Conservation (phyloP, 768 basidiomycete genomes). For the Lactarius sp. region DNA sequence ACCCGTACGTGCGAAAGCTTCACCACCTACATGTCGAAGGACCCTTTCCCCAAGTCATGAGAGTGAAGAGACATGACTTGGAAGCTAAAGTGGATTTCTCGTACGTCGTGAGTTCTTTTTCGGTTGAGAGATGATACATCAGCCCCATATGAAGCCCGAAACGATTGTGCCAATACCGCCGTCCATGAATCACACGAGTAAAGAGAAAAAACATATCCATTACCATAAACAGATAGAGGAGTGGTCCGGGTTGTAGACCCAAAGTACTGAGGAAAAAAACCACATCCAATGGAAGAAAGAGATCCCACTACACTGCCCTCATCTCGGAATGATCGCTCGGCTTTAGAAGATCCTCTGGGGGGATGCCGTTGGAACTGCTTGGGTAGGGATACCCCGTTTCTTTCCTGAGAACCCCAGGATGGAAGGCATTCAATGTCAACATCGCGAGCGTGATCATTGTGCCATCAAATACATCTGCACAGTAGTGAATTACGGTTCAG, state of each 20-base stretch:
- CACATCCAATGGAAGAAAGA: background rate
- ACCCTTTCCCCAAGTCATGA: too few relatives aligned
- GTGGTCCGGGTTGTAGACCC: background rate
- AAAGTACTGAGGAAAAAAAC: background rate
- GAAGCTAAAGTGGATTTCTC: background rate
- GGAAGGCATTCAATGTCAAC: conserved; percentile 18
- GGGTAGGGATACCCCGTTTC: background rate
- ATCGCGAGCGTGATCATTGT: conserved; percentile 20
- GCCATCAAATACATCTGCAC: conserved; percentile 20
- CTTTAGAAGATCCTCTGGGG: background rate
- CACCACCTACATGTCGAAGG: too few relatives aligned
- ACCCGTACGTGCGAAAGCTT: too few relatives aligned
- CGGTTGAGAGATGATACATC: too few relatives aligned
- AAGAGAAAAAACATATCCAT: background rate
- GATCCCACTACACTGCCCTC: background rate
- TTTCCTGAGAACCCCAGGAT: conserved; percentile 9
- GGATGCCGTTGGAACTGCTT: background rate
- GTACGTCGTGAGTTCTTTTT: too few relatives aligned
- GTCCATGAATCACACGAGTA: background rate
- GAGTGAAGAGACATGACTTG: too few relatives aligned
- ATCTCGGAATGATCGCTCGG: background rate
- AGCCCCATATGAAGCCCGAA: background rate
- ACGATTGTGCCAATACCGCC: background rate
- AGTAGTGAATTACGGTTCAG: background rate
- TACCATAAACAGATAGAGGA: background rate